These are phyloP conservation scores for Eucalyptus regnans DNA, from an alignment of 345 rosid genomes.

Conservation along the genomic window DNA sequence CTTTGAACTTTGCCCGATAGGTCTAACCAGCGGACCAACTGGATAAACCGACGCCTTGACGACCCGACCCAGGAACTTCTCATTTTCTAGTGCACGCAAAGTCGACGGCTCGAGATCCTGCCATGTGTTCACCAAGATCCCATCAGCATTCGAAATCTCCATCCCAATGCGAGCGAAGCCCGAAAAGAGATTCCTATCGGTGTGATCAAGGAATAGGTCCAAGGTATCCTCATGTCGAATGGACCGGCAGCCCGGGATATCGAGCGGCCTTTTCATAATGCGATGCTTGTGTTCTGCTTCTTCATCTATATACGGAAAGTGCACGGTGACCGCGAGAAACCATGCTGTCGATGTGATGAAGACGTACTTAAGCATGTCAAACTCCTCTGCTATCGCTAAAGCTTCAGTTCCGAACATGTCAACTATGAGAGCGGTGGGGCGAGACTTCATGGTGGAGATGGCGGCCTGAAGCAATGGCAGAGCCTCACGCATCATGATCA, in stretches of 20 bases:
- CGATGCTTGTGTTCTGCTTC: constrained; percentile 10
- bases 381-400: constrained; percentile 25
- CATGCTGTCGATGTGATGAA: constrained; percentile 45
- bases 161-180: constrained; percentile 3
- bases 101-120: constrained; percentile 22
- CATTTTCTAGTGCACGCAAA: constrained; percentile 2
- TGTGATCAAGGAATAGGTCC: constrained; percentile 9
- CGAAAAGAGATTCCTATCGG: background rate
- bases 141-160: constrained; percentile 16
- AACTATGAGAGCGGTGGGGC: constrained; percentile 29
- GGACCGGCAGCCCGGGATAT: constrained; percentile 44
- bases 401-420: constrained; percentile 48
- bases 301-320: constrained; percentile 19
- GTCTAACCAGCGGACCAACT: constrained; percentile 6
- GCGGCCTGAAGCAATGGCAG: constrained; percentile 28
- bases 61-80: background rate
- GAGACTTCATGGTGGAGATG: constrained; percentile 16
- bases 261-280: constrained; percentile 2
- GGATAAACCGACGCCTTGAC: background rate
- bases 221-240: constrained; percentile 23
- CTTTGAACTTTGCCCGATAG: background rate
- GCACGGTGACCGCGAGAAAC: constrained; percentile 31
- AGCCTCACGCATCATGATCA: constrained; percentile 22
- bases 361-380: constrained; percentile 33
- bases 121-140: constrained; percentile 59